These are phyloP conservation scores for Magnaporthiopsis poae DNA, from an alignment of 2,329 filamentous ascomycete species.

Conservation along the genomic window DNA sequence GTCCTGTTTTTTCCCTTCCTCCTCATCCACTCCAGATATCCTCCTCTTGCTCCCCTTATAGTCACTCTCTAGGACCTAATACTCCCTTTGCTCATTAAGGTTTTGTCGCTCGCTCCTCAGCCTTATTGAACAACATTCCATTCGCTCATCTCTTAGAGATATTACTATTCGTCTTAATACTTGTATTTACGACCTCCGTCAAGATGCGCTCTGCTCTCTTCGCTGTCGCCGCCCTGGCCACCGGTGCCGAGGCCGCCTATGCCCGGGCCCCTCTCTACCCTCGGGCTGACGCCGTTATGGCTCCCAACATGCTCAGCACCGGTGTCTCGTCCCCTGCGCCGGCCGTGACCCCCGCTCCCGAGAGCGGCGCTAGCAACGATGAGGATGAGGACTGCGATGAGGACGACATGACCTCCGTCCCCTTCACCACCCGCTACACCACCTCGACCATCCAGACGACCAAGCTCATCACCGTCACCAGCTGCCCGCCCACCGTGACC, in stretches of 20 bases:
- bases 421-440: slow-evolving; percentile 2
- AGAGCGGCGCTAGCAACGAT: not conserved
- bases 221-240: slow-evolving; percentile 1
- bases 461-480: slow-evolving; percentile 9
- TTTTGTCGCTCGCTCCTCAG: slow-evolving; percentile 1
- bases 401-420: not conserved
- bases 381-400: slow-evolving; percentile 5
- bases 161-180: not conserved
- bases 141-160: not conserved
- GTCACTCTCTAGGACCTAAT: slow-evolving; percentile 6
- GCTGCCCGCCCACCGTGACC: slow-evolving; percentile 10
- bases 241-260: not conserved
- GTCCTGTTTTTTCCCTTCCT: not conserved
- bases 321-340: no score
- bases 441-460: slow-evolving; percentile 9
- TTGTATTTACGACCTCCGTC: not conserved
- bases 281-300: no score
- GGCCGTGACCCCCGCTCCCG: not conserved
- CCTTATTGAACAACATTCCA: not conserved
- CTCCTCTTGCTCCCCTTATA: not conserved
- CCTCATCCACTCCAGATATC: not conserved
- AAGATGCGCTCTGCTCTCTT: slow-evolving; percentile 7
- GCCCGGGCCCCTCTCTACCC: no score
- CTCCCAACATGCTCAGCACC: not conserved
- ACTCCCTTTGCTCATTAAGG: not conserved